Conservation (phyloP, 202 grass and related monocot species). For the Zoysia matrella region DNA sequence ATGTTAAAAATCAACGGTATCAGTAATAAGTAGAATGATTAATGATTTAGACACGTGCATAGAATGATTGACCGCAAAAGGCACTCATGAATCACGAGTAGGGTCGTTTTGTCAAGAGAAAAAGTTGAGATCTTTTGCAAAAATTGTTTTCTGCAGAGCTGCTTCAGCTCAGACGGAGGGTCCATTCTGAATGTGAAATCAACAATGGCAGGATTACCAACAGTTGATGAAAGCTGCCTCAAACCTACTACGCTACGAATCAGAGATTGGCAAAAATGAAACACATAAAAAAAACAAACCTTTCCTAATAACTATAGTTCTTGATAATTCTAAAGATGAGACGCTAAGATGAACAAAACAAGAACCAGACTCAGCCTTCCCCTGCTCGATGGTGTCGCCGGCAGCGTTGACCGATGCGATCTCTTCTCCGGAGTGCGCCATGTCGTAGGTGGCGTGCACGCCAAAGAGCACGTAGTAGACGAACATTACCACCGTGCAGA, state of each 20-base stretch:
- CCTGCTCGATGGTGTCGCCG: slow-evolving; percentile 22
- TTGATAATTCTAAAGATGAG: background rate
- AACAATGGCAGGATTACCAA: background rate
- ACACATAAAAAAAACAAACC: background rate
- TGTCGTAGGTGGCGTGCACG: slow-evolving; percentile 16
- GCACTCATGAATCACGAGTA: too few species aligned
- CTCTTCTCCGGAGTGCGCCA: slow-evolving; percentile 23
- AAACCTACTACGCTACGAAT: background rate
- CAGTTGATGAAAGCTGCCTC: background rate
- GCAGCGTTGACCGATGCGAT: background rate
- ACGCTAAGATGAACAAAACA: background rate
- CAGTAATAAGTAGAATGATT: too few species aligned
- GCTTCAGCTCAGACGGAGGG: background rate
- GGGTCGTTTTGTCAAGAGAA: too few species aligned
- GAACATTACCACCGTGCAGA: slow-evolving; percentile 66
- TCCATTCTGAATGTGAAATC: background rate
- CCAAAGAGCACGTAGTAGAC: slow-evolving; percentile 71
- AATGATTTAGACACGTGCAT: too few species aligned
- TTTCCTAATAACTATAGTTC: background rate
- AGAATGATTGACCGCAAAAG: too few species aligned
- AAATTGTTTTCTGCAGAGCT: background rate
- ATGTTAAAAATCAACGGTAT: too few species aligned
- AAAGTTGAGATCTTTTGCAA: background rate
- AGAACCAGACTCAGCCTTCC: background rate
- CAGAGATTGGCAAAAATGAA: background rate